Conservation (phyloP, 192 early-diverging fungal species). For the Umbelopsis sp. region DNA sequence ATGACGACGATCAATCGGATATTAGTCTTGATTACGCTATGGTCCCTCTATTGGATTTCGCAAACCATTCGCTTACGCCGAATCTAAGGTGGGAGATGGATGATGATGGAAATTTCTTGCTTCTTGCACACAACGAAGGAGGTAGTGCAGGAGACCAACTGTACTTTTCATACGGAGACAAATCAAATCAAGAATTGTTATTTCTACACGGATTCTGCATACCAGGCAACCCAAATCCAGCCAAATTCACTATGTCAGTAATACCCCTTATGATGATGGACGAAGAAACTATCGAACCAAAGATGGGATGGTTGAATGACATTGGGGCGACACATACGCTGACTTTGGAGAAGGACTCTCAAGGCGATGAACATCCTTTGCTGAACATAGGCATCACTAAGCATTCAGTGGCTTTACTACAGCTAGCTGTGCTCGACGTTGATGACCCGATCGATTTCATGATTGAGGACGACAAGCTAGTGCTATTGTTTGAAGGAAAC, state of each 20-base stretch:
- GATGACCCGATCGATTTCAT: not conserved
- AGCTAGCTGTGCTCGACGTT: not conserved
- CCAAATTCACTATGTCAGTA: conserved; percentile 25
- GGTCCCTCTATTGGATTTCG: conserved; percentile 74
- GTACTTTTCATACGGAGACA: conserved; percentile 67
- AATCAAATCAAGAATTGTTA: conserved; percentile 69
- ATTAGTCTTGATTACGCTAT: conserved; percentile 50
- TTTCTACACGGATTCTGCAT: conserved; percentile 72
- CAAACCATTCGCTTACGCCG: conserved; percentile 60
- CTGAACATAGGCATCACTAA: not conserved
- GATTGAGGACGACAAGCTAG: not conserved
- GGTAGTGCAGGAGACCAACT: conserved; percentile 47
- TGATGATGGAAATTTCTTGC: conserved; percentile 37
- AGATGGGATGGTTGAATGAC: not conserved
- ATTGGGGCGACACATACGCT: not conserved
- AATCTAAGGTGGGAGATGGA: conserved; percentile 60
- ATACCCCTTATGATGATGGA: conserved; percentile 22
- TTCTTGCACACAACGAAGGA: conserved; percentile 7
- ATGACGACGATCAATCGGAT: not conserved
- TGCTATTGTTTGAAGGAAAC: not conserved
- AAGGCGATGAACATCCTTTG: not conserved
- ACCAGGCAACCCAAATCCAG: conserved; percentile 47
- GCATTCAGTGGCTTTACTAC: not conserved
- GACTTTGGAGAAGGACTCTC: not conserved
- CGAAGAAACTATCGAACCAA: not conserved